These are phyloP conservation scores for Aspergillus avenaceus DNA, from an alignment of 495 filamentous ascomycete species.

Conservation along the genomic window DNA sequence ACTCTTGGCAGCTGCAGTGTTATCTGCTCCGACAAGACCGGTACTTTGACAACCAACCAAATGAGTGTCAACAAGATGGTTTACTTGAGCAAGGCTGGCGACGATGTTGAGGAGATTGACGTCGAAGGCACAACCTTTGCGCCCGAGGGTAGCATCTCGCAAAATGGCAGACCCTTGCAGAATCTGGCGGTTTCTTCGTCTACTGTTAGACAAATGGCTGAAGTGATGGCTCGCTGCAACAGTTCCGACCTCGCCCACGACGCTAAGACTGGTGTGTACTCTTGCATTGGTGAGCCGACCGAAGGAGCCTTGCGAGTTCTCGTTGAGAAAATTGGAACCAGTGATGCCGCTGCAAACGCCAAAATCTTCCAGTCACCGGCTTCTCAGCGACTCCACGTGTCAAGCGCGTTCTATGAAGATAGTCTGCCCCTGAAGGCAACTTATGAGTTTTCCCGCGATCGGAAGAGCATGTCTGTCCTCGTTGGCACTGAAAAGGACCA, in stretches of 20 bases:
- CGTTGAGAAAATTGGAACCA: slow-evolving; percentile 89
- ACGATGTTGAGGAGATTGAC: slow-evolving; percentile 78
- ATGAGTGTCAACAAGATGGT: slow-evolving; percentile 98
- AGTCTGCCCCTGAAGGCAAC: slow-evolving; percentile 71
- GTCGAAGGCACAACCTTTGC: slow-evolving; percentile 94
- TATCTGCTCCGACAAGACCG: slow-evolving; percentile 99
- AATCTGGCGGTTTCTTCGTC: slow-evolving; percentile 71
- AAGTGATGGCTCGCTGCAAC: slow-evolving; percentile 90
- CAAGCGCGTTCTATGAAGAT: slow-evolving; percentile 82
- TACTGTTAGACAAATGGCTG: slow-evolving; percentile 74
- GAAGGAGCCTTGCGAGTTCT: slow-evolving; percentile 90
- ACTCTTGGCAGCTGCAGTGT: slow-evolving; percentile 98
- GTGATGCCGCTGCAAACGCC: slow-evolving; percentile 53
- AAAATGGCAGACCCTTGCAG: slow-evolving; percentile 60
- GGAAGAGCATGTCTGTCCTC: slow-evolving; percentile 99
- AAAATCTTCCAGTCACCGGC: slow-evolving; percentile 42
- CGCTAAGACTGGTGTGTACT: slow-evolving; percentile 63
- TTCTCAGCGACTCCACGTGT: slow-evolving; percentile 64
- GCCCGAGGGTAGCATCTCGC: slow-evolving; percentile 69
- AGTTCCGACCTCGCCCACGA: slow-evolving; percentile 82
- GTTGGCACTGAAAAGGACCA: slow-evolving; percentile 63
- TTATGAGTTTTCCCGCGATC: slow-evolving; percentile 95
- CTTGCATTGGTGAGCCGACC: slow-evolving; percentile 91
- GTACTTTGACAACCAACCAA: slow-evolving; percentile 97
- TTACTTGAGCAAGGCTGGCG: slow-evolving; percentile 68